Evolutionary conservation across 305 asterid genomes (phyloP).

Genomic region (Solanum hybrid): DNA sequence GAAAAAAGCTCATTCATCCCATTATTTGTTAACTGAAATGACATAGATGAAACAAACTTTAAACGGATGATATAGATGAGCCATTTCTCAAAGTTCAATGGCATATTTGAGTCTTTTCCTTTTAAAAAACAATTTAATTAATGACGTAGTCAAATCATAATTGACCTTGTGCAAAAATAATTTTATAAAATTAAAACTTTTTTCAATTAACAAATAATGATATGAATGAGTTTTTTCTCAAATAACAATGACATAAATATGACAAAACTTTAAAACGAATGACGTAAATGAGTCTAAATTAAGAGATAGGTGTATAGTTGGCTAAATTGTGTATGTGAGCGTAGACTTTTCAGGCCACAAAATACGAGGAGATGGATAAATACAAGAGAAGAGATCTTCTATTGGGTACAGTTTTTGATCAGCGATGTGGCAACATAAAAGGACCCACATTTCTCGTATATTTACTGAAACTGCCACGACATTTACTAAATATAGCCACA

Average conservation of each 20-base stretch:
- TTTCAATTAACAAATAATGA: too few relatives aligned
- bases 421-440: neutral
- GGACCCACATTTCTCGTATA: neutral
- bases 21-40: too few relatives aligned
- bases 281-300: too few relatives aligned
- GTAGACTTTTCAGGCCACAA: neutral
- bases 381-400: neutral
- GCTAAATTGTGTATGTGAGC: neutral
- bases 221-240: neutral
- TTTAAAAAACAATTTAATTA: too few relatives aligned
- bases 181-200: too few relatives aligned
- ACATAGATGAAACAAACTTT: too few relatives aligned
- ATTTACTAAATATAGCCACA: neutral
- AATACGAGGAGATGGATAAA: neutral
- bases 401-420: neutral
- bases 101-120: neutral
- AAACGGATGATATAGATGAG: too few relatives aligned
- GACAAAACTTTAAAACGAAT: too few relatives aligned
- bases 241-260: too few relatives aligned
- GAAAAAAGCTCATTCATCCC: too few relatives aligned
- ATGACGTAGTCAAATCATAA: too few relatives aligned
- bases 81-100: fast-evolving
- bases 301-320: neutral
- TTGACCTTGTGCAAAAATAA: too few relatives aligned
- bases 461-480: neutral